Percentiles rank a stretch among this genome's conserved stretches.
These are phyloP conservation scores for Pseudogymnoascus sp. DNA, from an alignment of 2,329 filamentous ascomycete species.

Conservation along the genomic window DNA sequence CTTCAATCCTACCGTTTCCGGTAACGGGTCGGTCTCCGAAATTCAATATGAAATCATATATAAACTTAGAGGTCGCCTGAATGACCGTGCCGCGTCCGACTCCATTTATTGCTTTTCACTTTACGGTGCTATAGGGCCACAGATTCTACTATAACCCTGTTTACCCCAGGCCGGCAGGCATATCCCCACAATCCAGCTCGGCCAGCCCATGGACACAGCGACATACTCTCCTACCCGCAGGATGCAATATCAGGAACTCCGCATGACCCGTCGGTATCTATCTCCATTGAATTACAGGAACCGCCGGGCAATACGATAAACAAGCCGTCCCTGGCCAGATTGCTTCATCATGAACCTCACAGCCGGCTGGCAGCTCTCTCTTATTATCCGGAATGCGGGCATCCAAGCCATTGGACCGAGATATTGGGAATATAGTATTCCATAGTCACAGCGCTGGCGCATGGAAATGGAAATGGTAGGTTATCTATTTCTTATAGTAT, in stretches of 20 bases:
- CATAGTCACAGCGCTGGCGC: not conserved
- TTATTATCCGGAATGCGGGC: constrained; percentile 7
- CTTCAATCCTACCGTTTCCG: not conserved
- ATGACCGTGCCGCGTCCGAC: not conserved
- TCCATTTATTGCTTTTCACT: not conserved
- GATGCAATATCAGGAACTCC: not conserved
- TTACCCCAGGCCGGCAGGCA: not conserved
- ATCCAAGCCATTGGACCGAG: constrained; percentile 4
- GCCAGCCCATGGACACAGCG: not conserved
- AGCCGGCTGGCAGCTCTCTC: not conserved
- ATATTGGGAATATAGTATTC: constrained; percentile 7
- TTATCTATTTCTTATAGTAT: constrained; percentile 1
- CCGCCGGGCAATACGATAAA: not conserved
- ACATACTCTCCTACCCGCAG: not conserved
- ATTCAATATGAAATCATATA: not conserved
- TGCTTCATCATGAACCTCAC: constrained; percentile 1
- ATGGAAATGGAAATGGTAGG: not conserved
- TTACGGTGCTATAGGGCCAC: not conserved
- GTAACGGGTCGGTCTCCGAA: not conserved
- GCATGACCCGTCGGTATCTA: not conserved
- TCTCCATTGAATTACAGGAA: not conserved
- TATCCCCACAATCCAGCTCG: not conserved
- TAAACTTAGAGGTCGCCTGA: not conserved
- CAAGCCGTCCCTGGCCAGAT: not conserved
- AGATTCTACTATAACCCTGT: constrained; percentile 1